Conservation (phyloP, 257 asterid species). For the Plantago ovata region DNA sequence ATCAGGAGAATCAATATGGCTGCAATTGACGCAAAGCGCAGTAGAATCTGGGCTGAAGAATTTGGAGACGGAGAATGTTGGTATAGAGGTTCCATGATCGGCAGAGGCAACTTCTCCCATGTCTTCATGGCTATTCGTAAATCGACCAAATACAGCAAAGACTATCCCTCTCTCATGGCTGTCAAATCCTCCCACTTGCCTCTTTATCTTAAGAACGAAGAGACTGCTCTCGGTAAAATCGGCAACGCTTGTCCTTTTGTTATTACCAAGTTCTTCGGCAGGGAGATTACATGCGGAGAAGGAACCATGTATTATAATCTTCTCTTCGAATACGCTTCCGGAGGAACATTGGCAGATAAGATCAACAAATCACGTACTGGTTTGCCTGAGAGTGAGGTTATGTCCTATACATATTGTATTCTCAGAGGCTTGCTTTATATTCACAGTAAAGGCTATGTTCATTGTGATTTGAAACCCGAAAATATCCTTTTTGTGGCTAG, state of each 20-base stretch:
- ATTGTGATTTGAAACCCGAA: slow-evolving; percentile 88
- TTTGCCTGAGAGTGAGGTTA: slow-evolving; percentile 64
- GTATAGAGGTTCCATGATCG: slow-evolving; percentile 79
- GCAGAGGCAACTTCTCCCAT: slow-evolving; percentile 77
- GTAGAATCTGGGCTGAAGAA: no score
- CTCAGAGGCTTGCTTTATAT: slow-evolving; percentile 59
- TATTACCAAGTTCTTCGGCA: slow-evolving; percentile 63
- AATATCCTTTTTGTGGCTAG: slow-evolving; percentile 49
- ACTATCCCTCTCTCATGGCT: slow-evolving; percentile 70
- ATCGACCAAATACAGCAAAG: slow-evolving; percentile 42
- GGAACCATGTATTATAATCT: slow-evolving; percentile 70
- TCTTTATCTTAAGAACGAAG: slow-evolving; percentile 77
- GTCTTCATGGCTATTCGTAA: slow-evolving; percentile 80
- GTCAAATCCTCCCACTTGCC: slow-evolving; percentile 94
- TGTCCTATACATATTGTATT: slow-evolving; percentile 44
- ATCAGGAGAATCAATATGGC: no score
- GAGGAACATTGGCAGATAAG: slow-evolving; percentile 69
- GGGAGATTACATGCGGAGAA: slow-evolving; percentile 66
- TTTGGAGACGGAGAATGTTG: slow-evolving; percentile 98
- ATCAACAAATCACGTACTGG: slow-evolving; percentile 53
- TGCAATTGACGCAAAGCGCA: no score
- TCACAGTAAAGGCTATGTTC: slow-evolving; percentile 66
- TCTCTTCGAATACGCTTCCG: slow-evolving; percentile 80
- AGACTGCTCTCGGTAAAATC: slow-evolving; percentile 50
- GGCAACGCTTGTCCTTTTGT: slow-evolving; percentile 51